A percentile compares a stretch with the other conserved stretches of the same genome.
Conservation (phyloP, 2,329 filamentous ascomycete species). For the Ascosphaera apis region DNA sequence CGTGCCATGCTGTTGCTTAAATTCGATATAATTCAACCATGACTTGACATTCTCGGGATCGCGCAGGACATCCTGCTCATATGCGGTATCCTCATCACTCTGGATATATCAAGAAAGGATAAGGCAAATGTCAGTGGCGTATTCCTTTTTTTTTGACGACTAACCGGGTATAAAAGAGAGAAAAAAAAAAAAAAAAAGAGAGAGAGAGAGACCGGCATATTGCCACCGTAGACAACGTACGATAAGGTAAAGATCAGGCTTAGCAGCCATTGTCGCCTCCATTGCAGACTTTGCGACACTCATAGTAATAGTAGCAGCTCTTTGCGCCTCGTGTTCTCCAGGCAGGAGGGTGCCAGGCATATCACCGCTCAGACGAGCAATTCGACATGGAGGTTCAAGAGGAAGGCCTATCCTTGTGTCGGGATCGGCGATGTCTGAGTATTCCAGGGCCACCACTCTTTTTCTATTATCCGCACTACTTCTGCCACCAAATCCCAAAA, state of each 20-base stretch:
- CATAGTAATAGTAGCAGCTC: no score
- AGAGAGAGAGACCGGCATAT: not conserved
- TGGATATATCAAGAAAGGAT: constrained; percentile 21
- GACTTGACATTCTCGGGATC: constrained; percentile 71
- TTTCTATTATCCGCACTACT: no score
- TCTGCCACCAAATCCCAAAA: no score
- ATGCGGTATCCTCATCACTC: constrained; percentile 74
- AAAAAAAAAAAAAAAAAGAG: not conserved
- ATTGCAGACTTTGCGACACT: constrained; percentile 11
- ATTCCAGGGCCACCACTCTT: no score
- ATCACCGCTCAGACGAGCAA: constrained; percentile 18
- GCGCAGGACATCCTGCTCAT: constrained; percentile 86
- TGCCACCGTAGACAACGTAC: not conserved
- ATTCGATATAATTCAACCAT: constrained; percentile 84
- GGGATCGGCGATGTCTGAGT: no score
- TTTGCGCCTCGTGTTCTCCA: constrained; percentile 20
- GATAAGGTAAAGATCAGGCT: constrained; percentile 23
- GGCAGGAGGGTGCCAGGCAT: constrained; percentile 28
- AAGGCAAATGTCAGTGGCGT: no score
- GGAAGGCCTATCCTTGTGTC: constrained; percentile 9
- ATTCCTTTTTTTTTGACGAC: no score
- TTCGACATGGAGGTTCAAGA: constrained; percentile 9
- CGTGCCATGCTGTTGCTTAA: constrained; percentile 70
- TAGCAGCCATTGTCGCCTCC: constrained; percentile 19
- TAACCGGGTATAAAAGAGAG: constrained; percentile 11